Evolutionary conservation across 1,284 basidiomycete genomes (phyloP).

Genomic region (Apiotrichum laibachii): DNA sequence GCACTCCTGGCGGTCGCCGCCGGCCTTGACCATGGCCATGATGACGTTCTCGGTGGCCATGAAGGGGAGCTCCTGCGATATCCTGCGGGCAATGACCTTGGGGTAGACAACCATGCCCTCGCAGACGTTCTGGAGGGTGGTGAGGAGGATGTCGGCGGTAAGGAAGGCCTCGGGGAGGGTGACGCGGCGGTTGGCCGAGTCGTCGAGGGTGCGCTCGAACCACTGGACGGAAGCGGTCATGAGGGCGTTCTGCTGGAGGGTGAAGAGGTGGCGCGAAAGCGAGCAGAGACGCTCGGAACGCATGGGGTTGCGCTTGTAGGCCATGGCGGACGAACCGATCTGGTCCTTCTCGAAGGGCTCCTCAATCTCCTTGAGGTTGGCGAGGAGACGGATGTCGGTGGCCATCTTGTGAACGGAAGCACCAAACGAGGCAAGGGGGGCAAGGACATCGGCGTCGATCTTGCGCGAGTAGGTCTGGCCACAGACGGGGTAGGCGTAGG

Average conservation of each 20-base stretch:
- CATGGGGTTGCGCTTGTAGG: slow-evolving; percentile 99
- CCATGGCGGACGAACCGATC: slow-evolving; percentile 96
- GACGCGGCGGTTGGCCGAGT: slow-evolving; percentile 94
- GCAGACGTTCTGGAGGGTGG: slow-evolving; percentile 91
- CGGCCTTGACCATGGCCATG: slow-evolving; percentile 94
- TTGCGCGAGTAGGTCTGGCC: slow-evolving; percentile 99
- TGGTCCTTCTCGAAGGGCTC: slow-evolving; percentile 99
- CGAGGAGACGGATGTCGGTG: slow-evolving; percentile 87
- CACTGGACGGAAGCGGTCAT: slow-evolving; percentile 91
- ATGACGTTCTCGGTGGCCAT: slow-evolving; percentile 99
- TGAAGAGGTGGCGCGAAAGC: slow-evolving; percentile 87
- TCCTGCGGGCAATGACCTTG: slow-evolving; percentile 85
- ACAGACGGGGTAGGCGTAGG: slow-evolving; percentile 93
- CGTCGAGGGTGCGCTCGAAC: slow-evolving; percentile 95
- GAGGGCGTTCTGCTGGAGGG: slow-evolving; percentile 85
- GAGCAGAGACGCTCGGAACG: slow-evolving; percentile 96
- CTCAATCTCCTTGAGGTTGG: slow-evolving; percentile 96
- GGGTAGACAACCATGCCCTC: slow-evolving; percentile 98
- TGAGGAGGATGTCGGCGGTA: slow-evolving; percentile 93
- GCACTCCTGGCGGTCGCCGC: slow-evolving; percentile 93
- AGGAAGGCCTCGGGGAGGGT: slow-evolving; percentile 96
- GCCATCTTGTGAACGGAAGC: slow-evolving; percentile 98
- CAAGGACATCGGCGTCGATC: slow-evolving; percentile 90
- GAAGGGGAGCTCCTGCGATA: slow-evolving; percentile 94
- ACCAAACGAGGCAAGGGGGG: slow-evolving; percentile 83